A percentile compares a stretch with the other conserved stretches of the same genome.
Conservation (phyloP, 2,329 filamentous ascomycete species). For the Phaeosphaeria sp. region DNA sequence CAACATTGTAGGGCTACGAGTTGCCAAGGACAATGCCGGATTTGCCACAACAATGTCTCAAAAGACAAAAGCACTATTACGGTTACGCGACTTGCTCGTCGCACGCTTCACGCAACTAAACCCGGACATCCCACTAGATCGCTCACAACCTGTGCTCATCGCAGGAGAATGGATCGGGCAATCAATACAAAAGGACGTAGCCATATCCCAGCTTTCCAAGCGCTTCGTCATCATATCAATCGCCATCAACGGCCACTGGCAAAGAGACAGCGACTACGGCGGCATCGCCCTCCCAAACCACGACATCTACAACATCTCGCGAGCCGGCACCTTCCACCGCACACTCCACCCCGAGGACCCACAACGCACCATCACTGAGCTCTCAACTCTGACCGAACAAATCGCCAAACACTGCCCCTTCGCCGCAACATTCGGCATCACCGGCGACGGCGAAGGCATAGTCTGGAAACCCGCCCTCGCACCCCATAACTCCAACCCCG, state of each 20-base stretch:
- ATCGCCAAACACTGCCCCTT: conserved; percentile 32
- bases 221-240: conserved; percentile 37
- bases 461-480: conserved; percentile 31
- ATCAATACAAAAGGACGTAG: conserved; percentile 37
- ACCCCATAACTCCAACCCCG: conserved; percentile 15
- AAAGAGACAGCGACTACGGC: conserved; percentile 28
- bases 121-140: conserved; percentile 8
- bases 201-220: conserved; percentile 28
- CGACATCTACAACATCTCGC: conserved; percentile 34
- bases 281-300: conserved; percentile 24
- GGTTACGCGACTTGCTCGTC: conserved; percentile 24
- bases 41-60: conserved; percentile 32
- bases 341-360: conserved; percentile 23
- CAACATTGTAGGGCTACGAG: conserved; percentile 24
- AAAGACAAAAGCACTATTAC: conserved; percentile 18
- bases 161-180: conserved; percentile 41
- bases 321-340: conserved; percentile 22
- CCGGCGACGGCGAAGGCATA: conserved; percentile 33
- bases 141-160: conserved; percentile 25
- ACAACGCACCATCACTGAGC: conserved; percentile 15
- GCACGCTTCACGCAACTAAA: conserved; percentile 27
- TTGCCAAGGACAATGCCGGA: conserved; percentile 29
- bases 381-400: conserved; percentile 23
- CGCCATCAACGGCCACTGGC: conserved; percentile 34
- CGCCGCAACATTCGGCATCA: conserved; percentile 26